Evolutionary conservation across 352 stramenopile species (phyloP).

Genomic region (Phytophthora idaei): DNA sequence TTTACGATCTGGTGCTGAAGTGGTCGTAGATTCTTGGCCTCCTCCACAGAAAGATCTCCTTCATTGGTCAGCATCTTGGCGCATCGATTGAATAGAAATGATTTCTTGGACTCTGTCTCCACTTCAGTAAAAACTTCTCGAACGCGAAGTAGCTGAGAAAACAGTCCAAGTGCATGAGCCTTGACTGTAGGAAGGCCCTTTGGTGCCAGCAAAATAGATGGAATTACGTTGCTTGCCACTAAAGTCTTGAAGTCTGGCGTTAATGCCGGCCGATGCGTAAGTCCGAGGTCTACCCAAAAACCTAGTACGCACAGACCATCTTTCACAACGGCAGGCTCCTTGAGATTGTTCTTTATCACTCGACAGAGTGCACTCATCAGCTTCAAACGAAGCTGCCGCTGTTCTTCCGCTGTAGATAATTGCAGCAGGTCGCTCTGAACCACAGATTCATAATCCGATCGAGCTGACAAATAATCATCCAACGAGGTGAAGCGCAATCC

Average conservation of each 20-base stretch:
- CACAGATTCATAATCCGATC: slow-evolving; percentile 21
- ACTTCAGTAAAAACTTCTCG: slow-evolving; percentile 51
- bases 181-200: slow-evolving; percentile 43
- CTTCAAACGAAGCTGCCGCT: slow-evolving; percentile 42
- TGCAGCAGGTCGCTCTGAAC: slow-evolving; percentile 28
- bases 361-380: slow-evolving; percentile 55
- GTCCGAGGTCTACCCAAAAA: slow-evolving; percentile 51
- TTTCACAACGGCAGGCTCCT: slow-evolving; percentile 47
- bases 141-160: slow-evolving; percentile 48
- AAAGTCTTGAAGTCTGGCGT: slow-evolving; percentile 54
- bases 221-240: slow-evolving; percentile 51
- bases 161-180: slow-evolving; percentile 43
- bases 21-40: slow-evolving; percentile 32
- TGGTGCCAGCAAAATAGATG: slow-evolving; percentile 52
- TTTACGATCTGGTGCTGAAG: slow-evolving; percentile 68
- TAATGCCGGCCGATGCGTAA: slow-evolving; percentile 23
- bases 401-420: slow-evolving; percentile 35
- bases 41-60: slow-evolving; percentile 8
- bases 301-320: slow-evolving; percentile 46
- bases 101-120: slow-evolving; percentile 50
- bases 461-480: slow-evolving; percentile 52
- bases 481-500: slow-evolving; percentile 52
- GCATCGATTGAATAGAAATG: slow-evolving; percentile 75
- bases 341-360: slow-evolving; percentile 58
- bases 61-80: slow-evolving; percentile 56